A percentile compares a stretch with the other conserved stretches of the same genome.
Conservation (phyloP, 768 basidiomycete species). For the Daedaleopsis nitida region DNA sequence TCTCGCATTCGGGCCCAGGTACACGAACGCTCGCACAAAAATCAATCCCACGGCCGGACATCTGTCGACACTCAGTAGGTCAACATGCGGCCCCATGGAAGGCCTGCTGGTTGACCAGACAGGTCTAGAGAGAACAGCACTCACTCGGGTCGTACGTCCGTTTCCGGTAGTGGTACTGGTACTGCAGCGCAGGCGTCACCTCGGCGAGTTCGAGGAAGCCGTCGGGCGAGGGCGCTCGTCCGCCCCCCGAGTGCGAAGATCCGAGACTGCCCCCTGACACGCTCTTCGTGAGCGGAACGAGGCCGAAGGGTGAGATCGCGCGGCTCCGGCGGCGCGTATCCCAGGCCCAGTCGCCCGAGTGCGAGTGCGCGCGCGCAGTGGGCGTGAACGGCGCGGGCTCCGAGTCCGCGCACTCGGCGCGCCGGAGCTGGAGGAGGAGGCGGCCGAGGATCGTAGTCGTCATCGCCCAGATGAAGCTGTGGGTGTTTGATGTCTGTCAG, state of each 20-base stretch:
- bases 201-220: background rate
- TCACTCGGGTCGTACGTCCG: conserved; percentile 15
- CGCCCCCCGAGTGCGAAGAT: background rate
- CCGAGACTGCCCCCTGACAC: conserved; percentile 1
- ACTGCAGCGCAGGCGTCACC: background rate
- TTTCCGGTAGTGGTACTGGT: conserved; percentile 16
- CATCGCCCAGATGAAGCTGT: conserved; percentile 39
- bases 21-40: background rate
- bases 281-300: conserved; percentile 8
- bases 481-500: background rate
- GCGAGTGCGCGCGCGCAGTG: background rate
- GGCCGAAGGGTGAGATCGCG: conserved; percentile 16
- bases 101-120: too few species aligned
- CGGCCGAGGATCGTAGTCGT: conserved; percentile 36
- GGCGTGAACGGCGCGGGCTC: background rate
- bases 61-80: background rate
- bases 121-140: background rate
- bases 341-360: background rate
- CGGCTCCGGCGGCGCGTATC: background rate
- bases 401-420: conserved; percentile 25
- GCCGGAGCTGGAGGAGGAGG: conserved; percentile 35
- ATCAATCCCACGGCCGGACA: background rate
- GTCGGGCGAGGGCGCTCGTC: too few species aligned
- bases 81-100: background rate
- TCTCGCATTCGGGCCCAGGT: background rate